Conservation (phyloP, 768 basidiomycete species). For the Psilocybe cubensis region DNA sequence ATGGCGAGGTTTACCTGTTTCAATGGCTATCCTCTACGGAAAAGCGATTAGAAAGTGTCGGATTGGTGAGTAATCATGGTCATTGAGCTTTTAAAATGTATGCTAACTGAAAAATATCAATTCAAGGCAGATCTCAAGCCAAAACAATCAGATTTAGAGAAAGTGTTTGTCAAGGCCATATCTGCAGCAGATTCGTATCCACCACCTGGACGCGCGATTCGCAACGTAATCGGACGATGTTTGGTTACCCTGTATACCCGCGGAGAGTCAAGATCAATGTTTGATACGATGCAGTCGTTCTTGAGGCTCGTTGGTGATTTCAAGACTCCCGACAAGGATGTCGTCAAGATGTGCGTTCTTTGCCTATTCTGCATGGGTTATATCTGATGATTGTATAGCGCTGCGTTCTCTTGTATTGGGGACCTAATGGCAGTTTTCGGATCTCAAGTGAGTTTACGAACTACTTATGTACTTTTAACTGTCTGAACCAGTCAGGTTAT, state of each 20-base stretch:
- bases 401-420: conserved; percentile 85
- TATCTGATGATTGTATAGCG: conserved; percentile 46
- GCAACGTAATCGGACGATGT: conserved; percentile 80
- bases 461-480: neutral
- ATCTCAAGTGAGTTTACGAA: conserved; percentile 63
- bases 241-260: conserved; percentile 72
- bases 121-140: conserved; percentile 68
- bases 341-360: conserved; percentile 63
- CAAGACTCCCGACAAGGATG: conserved; percentile 67
- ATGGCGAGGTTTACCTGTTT: conserved; percentile 82
- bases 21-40: conserved; percentile 80
- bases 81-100: neutral
- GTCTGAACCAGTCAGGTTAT: conserved; percentile 66
- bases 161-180: conserved; percentile 68
- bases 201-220: conserved; percentile 84
- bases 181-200: conserved; percentile 69
- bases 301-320: conserved; percentile 75
- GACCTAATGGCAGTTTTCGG: conserved; percentile 89
- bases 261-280: conserved; percentile 83
- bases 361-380: neutral
- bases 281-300: conserved; percentile 83
- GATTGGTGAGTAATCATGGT: conserved; percentile 50
- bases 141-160: conserved; percentile 63
- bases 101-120: neutral
- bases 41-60: conserved; percentile 51